Base-by-base conservation (phyloP, 495 filamentous ascomycete species). In the Pyrenopolyporus hunteri region DNA sequence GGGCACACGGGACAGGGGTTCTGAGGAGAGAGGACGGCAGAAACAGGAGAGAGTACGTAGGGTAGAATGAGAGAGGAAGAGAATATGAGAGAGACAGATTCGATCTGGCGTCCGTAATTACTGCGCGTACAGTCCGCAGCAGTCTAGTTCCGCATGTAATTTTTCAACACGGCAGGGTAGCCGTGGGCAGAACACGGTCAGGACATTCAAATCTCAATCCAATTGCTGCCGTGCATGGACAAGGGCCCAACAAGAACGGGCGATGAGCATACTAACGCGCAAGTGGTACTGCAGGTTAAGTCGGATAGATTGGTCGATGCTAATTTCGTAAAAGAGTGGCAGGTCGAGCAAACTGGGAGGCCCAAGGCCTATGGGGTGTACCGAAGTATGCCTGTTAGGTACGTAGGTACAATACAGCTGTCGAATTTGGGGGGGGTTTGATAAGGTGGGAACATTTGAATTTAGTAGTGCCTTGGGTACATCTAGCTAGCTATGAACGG, bases 311-410 rank as follows among this genome's bases (percentile, higher is more conserved):
- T 43, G 67, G 64, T 48, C 63, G 63, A 61, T 63, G 35, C 49
- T 68, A 66, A 63, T 67, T 58, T 68, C 50, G 54, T 42, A 44
- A 33, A 59, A 59, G 46, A 32, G 52, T 57, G 49, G 63, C 52
- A 62, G 57, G 55, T 57, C 14, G 39, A 49, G 47, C 47, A 47
- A 49, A 45, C 36, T 31, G 29, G 13, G 19, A 16, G 10, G 33
- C 26, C 47, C 32, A 52, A 60, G 26, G 39, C n/a, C 29, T 37
- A 50, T 31, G 20, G 42, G n/a, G 40, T n/a, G n/a, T 13, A 10
- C 7, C 7, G 5, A 19, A 16, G 14, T 10, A 39, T 14, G 36
- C 9, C 4, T 29, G 26, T 29, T 39, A 39, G 2, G 3, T 39
- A 28, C 23, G 1, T 45, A 29, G 5, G 25, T 46, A 19, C 13